Base-by-base conservation (phyloP, 1,284 basidiomycete genomes). In the Mycena sp. region DNA sequence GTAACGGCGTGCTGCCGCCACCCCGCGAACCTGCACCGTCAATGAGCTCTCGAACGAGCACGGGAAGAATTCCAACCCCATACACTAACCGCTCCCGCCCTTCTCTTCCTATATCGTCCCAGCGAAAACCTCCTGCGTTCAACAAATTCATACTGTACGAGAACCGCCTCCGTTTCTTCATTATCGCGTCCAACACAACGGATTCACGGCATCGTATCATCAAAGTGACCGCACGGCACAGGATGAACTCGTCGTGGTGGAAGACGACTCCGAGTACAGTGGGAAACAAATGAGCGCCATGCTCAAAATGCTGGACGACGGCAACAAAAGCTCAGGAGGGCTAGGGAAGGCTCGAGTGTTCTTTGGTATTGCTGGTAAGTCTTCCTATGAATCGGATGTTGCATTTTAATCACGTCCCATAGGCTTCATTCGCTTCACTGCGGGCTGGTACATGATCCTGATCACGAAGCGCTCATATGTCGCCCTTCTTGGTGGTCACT, bases 141-240 rank as follows among this genome's bases (percentile, higher is more conserved):
- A 96, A 95, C 78, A 95, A 95, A 75, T 96, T 95, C 80, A 91
- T 94, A 21, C 79, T 98, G 5, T 97, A 96, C 74, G 95, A 97
- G 80, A 97, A 93, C 68, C 88, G 89, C 61, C 84, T 90, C 50
- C 89, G 93, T 14, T 94, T 96, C 81, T 98, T 90, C 79, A 87
- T 98, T 56, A 88, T 97, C 65, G 94, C 92, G 1, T 93, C 92
- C 28, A 94, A 95, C 76, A 86, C 92, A 2, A 89, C 91, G 11
- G 93, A 94, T 64, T 90, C 91, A 0, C 87, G 91, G 2, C 94
- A 96, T 72, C 87, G 93, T 25, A 93, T 98, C 61, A 87, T 98
- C 71, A 97, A 95, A 80, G 91, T 55, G 95, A 98, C 76, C 84
- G 96, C 26, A 94, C 93, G 0, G 85, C 88, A 0, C 88, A 89